Evolutionary conservation across 441 rosid genomes (phyloP), one percentile per base, ranked within the genome.

Genomic region (Cnidoscolus chayamansa): DNA sequence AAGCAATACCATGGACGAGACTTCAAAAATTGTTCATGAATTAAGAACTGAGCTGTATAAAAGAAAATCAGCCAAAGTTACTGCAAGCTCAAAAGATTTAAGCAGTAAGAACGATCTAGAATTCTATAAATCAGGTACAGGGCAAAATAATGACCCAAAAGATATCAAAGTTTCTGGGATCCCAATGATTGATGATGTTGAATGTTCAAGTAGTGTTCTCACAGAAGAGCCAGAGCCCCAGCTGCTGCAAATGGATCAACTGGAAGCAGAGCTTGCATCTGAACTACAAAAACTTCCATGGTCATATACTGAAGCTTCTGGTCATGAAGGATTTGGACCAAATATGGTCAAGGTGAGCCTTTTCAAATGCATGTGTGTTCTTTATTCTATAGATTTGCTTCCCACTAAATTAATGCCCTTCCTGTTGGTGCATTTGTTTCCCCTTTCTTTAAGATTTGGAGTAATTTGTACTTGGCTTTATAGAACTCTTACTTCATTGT

Each of bases 221-320:
- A 93, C 97, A 0, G 97, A 89, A 66, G 98, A 90, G 84, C 86
- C 82, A 65, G 96, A 85, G 74, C 62, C 76, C n/a, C 88, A 81
- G 83, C 69, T 68, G 32, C 70, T 75, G 53, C 94, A 89, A 83
- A 88, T 89, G 88, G 87, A 84, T 76, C 88, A 83, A 63, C 81
- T 93, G 80, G 98, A 88, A 85, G 87, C 92, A 76, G 97, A 91
- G 77, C 86, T 93, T 32, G 90, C 85, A 72, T 86, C 88, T 75
- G 94, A 93, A 85, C 85, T 91, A 58, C 91, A 81, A 81, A 93
- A 89, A 74, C 87, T 93, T 69, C 88, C 86, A 67, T 79, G 82
- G 79, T 73, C 77, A 48, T 53, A 17, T 31, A 66, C 31, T 16
- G 81, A 77, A 37, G 63, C 72, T 64, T 58, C 78, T 65, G 71